A percentile compares a stretch with the other conserved stretches of the same genome.
phyloP scores from a whole-genome alignment of 129 eudicot species.

The sunflower (Helianthus annuus) region DNA sequence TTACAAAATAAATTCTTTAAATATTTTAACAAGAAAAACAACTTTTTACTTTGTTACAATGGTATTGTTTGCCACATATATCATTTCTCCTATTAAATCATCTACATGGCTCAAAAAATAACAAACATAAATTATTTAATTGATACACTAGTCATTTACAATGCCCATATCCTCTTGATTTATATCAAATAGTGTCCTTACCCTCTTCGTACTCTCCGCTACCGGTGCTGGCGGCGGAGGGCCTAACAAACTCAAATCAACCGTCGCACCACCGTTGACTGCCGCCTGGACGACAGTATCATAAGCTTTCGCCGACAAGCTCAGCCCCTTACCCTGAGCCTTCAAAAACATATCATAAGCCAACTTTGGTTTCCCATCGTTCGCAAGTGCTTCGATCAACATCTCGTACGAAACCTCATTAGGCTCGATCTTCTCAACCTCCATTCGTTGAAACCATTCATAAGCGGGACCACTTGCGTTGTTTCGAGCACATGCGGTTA shows the following conservation, averaged over 20 bases:
- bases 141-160: not conserved
- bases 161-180: not conserved
- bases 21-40: too few species aligned
- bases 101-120: not conserved
- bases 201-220: conserved; percentile 49
- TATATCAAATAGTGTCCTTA: conserved; percentile 24
- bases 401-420: conserved; percentile 77
- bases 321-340: conserved; percentile 57
- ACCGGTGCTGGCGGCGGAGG: conserved; percentile 61
- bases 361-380: conserved; percentile 82
- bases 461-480: conserved; percentile 62
- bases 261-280: conserved; percentile 41
- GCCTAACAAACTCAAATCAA: conserved; percentile 56
- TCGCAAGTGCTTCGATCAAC: conserved; percentile 78
- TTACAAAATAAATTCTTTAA: too few species aligned
- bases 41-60: too few species aligned
- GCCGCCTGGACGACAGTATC: conserved; percentile 55
- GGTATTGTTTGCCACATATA: too few species aligned
- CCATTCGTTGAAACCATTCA: conserved; percentile 87
- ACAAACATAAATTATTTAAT: not conserved
- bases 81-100: not conserved
- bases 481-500: conserved; percentile 63
- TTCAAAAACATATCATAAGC: conserved; percentile 75
- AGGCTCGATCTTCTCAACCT: conserved; percentile 50
- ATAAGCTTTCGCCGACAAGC: conserved; percentile 63